Percentiles rank a stretch among this genome's conserved stretches.
Conservation (phyloP, 2,329 filamentous ascomycete species). For the Colletotrichum sublineola region DNA sequence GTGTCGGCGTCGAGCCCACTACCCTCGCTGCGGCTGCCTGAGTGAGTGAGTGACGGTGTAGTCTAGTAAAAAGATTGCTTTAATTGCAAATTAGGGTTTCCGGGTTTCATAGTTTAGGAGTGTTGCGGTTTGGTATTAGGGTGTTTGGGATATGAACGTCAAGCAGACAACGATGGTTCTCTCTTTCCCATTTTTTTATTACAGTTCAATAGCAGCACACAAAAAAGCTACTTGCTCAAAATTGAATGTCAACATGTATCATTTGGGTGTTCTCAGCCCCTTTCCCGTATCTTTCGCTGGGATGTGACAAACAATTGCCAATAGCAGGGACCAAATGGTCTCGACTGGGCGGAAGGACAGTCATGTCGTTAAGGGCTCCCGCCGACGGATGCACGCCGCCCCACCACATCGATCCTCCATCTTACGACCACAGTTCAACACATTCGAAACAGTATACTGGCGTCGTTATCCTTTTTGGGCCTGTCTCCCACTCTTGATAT, state of each 20-base stretch:
- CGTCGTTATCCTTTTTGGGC: background rate
- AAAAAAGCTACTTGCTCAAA: conserved; percentile 25
- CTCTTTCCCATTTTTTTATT: conserved; percentile 23
- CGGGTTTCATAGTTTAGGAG: conserved; percentile 15
- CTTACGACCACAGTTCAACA: background rate
- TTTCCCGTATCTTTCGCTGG: background rate
- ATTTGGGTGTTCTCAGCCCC: background rate
- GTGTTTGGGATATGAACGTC: conserved; percentile 12
- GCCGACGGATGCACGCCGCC: background rate
- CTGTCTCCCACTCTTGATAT: background rate
- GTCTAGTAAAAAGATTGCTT: background rate
- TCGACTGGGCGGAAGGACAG: background rate
- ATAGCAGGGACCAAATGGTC: too few relatives aligned
- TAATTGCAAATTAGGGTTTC: conserved; percentile 8
- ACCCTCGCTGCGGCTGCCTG: conserved; percentile 67
- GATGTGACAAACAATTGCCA: background rate
- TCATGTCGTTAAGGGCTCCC: background rate
- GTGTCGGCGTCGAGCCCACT: conserved; percentile 86
- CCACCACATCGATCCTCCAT: background rate
- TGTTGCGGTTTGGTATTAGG: conserved; percentile 19
- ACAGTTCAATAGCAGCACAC: conserved; percentile 19
- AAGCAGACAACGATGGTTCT: conserved; percentile 10
- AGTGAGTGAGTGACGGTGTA: background rate
- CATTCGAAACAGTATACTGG: background rate
- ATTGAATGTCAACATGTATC: conserved; percentile 15